Base-by-base conservation (phyloP, 768 basidiomycete genomes). In the Brasilioporus rufonigricans region DNA sequence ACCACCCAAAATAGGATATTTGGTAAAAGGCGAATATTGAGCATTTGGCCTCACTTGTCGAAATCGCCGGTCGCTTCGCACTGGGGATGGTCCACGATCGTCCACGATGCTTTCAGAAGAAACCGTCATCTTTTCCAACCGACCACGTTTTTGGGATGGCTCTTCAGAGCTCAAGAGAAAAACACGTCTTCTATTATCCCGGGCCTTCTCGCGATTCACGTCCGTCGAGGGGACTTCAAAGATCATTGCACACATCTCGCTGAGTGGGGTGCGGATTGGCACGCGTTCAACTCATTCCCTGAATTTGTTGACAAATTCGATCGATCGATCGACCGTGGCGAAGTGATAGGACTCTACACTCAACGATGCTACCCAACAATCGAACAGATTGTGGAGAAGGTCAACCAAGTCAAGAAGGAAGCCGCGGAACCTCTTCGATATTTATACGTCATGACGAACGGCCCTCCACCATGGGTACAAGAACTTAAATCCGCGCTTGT, bases 371-470 rank as follows among this genome's bases (percentile, higher is more conserved):
- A 76, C 53, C 81, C 80, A 0, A 62, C 68, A 1, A 67, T 79
- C 40, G 69, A 67, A 46, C 68, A 74, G 56, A 78, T 83, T 53
- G 74, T 80, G 5, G 48, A 65, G 44, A 73, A 70, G 48, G 73
- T 77, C 19, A 63, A 62, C 47, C 63, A 63, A 10, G 72, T 78
- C 31, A 73, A 71, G 7, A 46, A 40, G 5, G 66, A 58, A 16
- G 40, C 60, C 9, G 48, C 58, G 8, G 52, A 60, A 2, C 60
- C 59, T 14, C 71, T 82, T 29, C 61, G 65, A 32, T 61, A 69
- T 18, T 27, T 82, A 23, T 82, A 81, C 56, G 67, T 82, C 50
- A 70, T 81, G 68, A 77, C 82, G 52, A 81, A 83, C 54, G 82
- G 71, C 3, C 55, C 71, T 14, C 47, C 50, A 3, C 53, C 60